phyloP scores from a whole-genome alignment of 345 rosid species.

The Hibiscus syriacus region DNA sequence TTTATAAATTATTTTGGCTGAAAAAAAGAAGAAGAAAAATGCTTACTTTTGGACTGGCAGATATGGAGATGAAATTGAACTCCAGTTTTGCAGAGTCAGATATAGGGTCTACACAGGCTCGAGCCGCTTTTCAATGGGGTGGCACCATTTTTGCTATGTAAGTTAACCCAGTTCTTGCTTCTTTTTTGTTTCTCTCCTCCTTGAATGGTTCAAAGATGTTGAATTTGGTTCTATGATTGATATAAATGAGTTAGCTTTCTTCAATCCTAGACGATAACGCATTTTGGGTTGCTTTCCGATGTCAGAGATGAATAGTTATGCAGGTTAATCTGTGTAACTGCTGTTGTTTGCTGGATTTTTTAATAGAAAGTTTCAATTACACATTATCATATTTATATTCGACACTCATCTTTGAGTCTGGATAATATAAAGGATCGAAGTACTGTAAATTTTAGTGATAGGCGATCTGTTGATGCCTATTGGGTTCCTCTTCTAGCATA shows the following conservation, averaged over 20 bases:
- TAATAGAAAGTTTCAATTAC: not conserved
- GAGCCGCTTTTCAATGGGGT: conserved; percentile 11
- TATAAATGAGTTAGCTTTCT: not conserved
- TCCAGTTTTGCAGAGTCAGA: not conserved
- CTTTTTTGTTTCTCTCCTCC: not conserved
- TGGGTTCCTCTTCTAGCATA: not conserved
- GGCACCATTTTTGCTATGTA: conserved; percentile 16
- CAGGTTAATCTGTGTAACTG: too few species aligned
- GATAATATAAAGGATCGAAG: too few species aligned
- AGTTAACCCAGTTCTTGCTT: not conserved
- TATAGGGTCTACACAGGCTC: not conserved
- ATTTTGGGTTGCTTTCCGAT: too few species aligned
- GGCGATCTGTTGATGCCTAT: not conserved
- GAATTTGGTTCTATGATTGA: not conserved
- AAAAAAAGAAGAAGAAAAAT: not conserved
- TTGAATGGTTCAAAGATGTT: not conserved
- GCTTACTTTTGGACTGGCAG: not conserved
- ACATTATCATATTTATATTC: too few species aligned
- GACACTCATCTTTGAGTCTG: too few species aligned
- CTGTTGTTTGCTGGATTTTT: too few species aligned
- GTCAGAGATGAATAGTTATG: too few species aligned
- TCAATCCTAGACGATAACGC: not conserved
- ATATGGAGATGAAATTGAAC: not conserved
- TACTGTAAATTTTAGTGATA: not conserved
- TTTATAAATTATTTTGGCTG: not conserved